These are phyloP conservation scores for Erysimum pusillum DNA, from an alignment of 441 rosid species.

Conservation along the genomic window DNA sequence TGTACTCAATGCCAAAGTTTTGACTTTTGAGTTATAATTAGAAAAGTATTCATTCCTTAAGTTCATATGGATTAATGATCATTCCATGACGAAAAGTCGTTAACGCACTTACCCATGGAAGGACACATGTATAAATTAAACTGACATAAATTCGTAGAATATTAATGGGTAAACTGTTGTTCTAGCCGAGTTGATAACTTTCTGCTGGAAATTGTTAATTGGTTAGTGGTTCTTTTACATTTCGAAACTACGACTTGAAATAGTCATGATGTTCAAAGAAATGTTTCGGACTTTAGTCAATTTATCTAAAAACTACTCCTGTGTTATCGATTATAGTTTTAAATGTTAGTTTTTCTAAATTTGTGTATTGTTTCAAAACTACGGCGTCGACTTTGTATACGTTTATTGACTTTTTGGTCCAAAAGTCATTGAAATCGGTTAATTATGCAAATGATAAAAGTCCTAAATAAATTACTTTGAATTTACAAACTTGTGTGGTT, in stretches of 20 bases:
- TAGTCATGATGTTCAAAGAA: neutral
- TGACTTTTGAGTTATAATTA: neutral
- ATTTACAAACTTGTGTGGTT: neutral
- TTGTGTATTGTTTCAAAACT: neutral
- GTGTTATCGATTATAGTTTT: neutral
- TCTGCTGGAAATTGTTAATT: neutral
- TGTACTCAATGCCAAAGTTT: neutral
- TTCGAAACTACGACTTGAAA: neutral
- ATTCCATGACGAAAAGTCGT: neutral
- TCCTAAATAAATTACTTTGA: neutral
- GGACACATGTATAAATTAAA: neutral
- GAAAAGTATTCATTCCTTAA: neutral
- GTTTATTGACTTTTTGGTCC: neutral
- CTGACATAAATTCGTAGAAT: neutral
- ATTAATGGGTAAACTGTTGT: neutral
- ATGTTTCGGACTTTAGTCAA: neutral
- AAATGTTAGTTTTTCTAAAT: neutral
- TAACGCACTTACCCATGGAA: neutral
- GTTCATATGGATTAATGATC: neutral
- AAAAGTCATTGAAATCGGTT: neutral
- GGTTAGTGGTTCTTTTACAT: neutral
- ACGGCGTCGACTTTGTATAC: conserved; percentile 3
- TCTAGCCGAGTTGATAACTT: neutral
- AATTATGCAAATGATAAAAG: neutral
- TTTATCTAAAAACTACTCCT: neutral